Conservation (phyloP, 768 basidiomycete genomes). For the Boletus coccyginus region DNA sequence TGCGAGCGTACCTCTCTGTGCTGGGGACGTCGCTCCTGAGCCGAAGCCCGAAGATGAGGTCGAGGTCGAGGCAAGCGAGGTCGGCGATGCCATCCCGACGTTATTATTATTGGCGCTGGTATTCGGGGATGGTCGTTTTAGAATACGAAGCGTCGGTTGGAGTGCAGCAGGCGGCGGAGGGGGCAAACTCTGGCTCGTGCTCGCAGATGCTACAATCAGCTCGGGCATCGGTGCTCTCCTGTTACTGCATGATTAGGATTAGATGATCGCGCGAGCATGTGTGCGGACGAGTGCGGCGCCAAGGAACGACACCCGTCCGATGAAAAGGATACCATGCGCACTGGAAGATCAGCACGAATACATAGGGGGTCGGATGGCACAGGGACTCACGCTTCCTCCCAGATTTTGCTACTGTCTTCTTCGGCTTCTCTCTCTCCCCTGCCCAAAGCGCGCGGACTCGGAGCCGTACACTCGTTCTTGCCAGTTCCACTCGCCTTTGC, state of each 20-base stretch:
- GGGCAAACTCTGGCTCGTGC: slow-evolving; percentile 36
- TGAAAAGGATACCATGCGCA: not conserved
- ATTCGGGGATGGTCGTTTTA: slow-evolving; percentile 58
- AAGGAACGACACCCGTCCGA: not conserved
- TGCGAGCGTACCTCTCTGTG: slow-evolving; percentile 39
- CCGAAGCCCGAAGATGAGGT: not conserved
- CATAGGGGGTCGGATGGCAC: not conserved
- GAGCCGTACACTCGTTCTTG: not conserved
- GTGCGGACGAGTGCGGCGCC: not conserved
- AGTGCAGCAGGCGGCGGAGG: slow-evolving; percentile 57
- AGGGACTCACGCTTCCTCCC: slow-evolving; percentile 66
- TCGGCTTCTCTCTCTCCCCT: not conserved
- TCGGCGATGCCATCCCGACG: not conserved
- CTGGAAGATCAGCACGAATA: slow-evolving; percentile 12
- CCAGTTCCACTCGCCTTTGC: not conserved
- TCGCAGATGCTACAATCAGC: slow-evolving; percentile 45
- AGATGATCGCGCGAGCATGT: not conserved
- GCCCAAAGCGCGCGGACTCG: not conserved
- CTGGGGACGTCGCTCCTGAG: slow-evolving; percentile 9
- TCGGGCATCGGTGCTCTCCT: slow-evolving; percentile 64
- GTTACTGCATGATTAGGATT: slow-evolving; percentile 42
- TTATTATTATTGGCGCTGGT: not conserved
- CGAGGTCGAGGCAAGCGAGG: slow-evolving; percentile 17
- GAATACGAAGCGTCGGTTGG: slow-evolving; percentile 63
- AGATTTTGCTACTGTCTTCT: slow-evolving; percentile 48